A percentile compares a stretch with the other conserved stretches of the same genome.
Conservation (phyloP, 176 grass and related monocot species). For the Aegilops tauschii region DNA sequence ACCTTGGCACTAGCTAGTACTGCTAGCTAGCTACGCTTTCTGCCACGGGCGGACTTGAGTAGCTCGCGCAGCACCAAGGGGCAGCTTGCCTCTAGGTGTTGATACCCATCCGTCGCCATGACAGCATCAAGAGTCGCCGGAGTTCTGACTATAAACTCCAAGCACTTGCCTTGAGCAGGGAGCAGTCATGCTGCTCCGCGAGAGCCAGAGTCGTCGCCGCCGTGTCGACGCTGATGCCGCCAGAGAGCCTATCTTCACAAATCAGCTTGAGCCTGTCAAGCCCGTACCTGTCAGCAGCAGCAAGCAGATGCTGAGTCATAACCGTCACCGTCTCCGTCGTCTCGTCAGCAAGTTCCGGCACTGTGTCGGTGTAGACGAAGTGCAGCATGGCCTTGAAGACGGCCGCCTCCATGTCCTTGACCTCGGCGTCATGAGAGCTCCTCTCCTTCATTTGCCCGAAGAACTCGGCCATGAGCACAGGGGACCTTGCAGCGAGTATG, state of each 20-base stretch:
- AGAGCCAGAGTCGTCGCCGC: conserved; percentile 31
- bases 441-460: neutral
- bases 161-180: conserved; percentile 41
- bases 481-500: neutral
- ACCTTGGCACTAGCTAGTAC: neutral
- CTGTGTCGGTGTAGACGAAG: neutral
- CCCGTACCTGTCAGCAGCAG: conserved; percentile 37
- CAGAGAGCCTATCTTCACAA: conserved; percentile 28
- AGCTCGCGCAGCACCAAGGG: neutral
- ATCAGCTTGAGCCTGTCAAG: conserved; percentile 44
- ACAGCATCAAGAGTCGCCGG: neutral
- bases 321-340: neutral
- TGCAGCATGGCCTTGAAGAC: neutral
- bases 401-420: neutral
- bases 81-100: neutral
- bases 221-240: conserved; percentile 18
- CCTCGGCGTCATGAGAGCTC: neutral
- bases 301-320: conserved; percentile 35
- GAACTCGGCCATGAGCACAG: neutral
- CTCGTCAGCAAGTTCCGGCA: neutral
- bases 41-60: neutral
- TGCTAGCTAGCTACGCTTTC: neutral
- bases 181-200: conserved; percentile 31
- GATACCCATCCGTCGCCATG: neutral
- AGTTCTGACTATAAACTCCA: conserved; percentile 24